These are phyloP conservation scores for Thalassia testudinum DNA, from an alignment of 116 monocot species.

Conservation along the genomic window DNA sequence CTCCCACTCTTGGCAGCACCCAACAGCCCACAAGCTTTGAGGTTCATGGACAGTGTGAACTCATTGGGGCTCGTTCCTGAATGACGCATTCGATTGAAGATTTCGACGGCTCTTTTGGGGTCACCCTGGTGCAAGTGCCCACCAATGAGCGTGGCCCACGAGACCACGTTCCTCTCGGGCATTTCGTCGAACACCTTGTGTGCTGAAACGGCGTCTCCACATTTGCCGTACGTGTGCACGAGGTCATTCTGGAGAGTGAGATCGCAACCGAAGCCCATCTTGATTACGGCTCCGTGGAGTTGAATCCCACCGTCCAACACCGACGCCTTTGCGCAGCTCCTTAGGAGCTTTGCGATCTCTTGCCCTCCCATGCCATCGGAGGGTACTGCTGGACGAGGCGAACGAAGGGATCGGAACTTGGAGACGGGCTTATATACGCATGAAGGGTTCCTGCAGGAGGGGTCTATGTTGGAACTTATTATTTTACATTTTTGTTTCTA, in stretches of 20 bases:
- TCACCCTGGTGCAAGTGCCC: constrained; percentile 11
- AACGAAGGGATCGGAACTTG: too few species aligned
- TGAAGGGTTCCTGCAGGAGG: too few species aligned
- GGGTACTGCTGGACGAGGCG: too few species aligned
- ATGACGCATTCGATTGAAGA: constrained; percentile 12
- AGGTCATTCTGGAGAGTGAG: constrained; percentile 18
- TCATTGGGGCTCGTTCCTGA: constrained; percentile 23
- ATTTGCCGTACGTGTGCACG: constrained; percentile 20
- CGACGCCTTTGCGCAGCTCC: constrained; percentile 10
- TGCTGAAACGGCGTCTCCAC: constrained; percentile 7
- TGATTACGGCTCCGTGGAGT: constrained; percentile 12
- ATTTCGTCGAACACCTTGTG: constrained; percentile 21
- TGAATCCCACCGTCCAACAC: constrained; percentile 11
- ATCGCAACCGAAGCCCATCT: constrained; percentile 16
- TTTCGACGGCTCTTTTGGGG: constrained; percentile 6
- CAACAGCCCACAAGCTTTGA: too few species aligned
- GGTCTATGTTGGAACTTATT: too few species aligned
- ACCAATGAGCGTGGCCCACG: constrained; percentile 27
- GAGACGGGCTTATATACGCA: too few species aligned
- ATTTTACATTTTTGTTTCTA: too few species aligned
- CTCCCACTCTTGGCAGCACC: constrained; percentile 12
- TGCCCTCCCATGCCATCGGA: constrained; percentile 7
- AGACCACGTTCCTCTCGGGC: constrained; percentile 20
- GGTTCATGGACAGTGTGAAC: constrained; percentile 29
- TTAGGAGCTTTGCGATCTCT: constrained; percentile 13